Conservation (phyloP, 352 stramenopile genomes). For the Phytophthora sp. region DNA sequence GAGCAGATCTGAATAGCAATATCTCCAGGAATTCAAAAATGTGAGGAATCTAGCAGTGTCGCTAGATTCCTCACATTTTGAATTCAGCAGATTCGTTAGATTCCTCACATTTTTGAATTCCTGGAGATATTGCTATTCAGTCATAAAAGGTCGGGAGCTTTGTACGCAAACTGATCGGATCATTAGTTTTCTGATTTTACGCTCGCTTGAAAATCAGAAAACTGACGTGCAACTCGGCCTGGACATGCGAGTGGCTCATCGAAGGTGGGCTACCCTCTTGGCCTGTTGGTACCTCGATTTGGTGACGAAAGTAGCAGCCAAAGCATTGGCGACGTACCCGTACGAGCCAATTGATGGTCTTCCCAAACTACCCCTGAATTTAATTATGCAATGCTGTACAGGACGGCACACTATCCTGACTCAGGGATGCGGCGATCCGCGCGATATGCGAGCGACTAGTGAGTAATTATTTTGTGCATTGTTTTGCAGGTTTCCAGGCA, state of each 20-base stretch:
- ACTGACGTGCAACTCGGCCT: not conserved
- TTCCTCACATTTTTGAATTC: too few relatives aligned
- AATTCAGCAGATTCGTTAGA: too few relatives aligned
- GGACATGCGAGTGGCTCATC: too few relatives aligned
- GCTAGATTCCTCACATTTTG: too few relatives aligned
- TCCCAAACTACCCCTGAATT: not conserved
- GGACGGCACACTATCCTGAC: not conserved
- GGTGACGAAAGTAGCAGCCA: not conserved
- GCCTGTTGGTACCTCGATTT: constrained; percentile 1
- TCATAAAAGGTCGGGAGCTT: too few relatives aligned
- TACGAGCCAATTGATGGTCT: constrained; percentile 1
- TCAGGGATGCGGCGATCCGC: not conserved
- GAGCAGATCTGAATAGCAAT: not conserved
- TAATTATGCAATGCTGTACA: constrained; percentile 6
- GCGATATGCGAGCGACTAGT: constrained; percentile 5
- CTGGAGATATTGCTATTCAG: too few relatives aligned
- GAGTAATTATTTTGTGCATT: not conserved
- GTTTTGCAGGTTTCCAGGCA: constrained; percentile 3
- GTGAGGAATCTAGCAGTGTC: too few relatives aligned
- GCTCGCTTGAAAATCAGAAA: constrained; percentile 10
- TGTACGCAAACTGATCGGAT: too few relatives aligned
- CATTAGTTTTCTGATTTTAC: too few relatives aligned
- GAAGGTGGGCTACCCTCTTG: not conserved
- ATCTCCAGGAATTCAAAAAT: too few relatives aligned
- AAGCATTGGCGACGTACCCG: not conserved